A percentile compares a stretch with the other conserved stretches of the same genome.
Evolutionary conservation across 2,329 filamentous ascomycete species (phyloP).

Genomic region (Alternaria incomplexa): DNA sequence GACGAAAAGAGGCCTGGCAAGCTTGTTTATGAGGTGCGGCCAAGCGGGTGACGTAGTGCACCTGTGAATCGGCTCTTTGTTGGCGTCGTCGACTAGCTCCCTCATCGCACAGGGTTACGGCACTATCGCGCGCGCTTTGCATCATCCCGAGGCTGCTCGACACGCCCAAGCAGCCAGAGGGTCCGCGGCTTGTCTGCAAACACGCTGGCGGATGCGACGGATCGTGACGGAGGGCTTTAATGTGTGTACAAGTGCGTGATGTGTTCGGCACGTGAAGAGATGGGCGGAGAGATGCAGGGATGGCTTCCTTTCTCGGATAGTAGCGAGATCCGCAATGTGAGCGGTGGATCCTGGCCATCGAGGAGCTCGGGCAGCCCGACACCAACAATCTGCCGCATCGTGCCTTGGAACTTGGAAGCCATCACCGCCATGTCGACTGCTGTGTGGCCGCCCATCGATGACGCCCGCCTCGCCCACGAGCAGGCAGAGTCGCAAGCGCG

Average conservation of each 20-base stretch:
- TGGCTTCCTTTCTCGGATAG: conserved; percentile 14
- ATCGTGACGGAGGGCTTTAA: background rate
- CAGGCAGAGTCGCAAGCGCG: conserved; percentile 60
- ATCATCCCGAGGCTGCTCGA: conserved; percentile 17
- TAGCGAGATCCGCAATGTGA: conserved; percentile 18
- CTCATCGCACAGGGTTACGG: conserved; percentile 16
- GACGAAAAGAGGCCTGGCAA: conserved; percentile 1
- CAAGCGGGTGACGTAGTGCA: conserved; percentile 23
- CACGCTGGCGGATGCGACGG: background rate
- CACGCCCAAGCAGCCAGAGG: background rate
- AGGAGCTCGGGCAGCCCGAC: conserved; percentile 3
- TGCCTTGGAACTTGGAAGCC: conserved; percentile 1
- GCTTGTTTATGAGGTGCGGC: conserved; percentile 27
- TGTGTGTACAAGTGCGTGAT: background rate
- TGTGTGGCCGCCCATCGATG: conserved; percentile 64
- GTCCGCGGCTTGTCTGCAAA: conserved; percentile 8
- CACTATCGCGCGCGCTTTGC: conserved; percentile 17
- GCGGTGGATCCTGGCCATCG: conserved; percentile 8
- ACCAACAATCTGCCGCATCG: background rate
- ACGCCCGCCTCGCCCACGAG: conserved; percentile 58
- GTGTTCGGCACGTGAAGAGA: background rate
- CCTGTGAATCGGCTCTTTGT: conserved; percentile 3
- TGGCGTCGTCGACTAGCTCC: conserved; percentile 10
- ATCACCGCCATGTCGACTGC: conserved; percentile 62
- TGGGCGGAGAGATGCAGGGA: conserved; percentile 4